These are phyloP conservation scores for Heliosperma pusillum DNA, from an alignment of 148 eudicot genomes.

Conservation along the genomic window DNA sequence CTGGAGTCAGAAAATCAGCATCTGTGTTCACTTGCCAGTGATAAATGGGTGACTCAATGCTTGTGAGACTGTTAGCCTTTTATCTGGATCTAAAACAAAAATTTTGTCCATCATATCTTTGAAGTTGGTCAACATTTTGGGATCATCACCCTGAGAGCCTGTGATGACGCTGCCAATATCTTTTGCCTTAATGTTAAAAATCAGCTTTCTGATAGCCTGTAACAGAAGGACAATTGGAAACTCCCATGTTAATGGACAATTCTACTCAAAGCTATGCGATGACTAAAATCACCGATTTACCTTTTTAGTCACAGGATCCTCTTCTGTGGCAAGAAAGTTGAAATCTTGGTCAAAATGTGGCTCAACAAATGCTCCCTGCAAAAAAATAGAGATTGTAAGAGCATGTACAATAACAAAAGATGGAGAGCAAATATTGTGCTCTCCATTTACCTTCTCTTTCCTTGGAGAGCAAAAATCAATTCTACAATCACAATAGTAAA, in stretches of 20 bases:
- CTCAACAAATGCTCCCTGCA: slow-evolving; percentile 85
- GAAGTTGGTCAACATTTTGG: slow-evolving; percentile 85
- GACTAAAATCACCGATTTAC: slow-evolving; percentile 27
- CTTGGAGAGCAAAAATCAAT: too few species aligned
- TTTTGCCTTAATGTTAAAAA: slow-evolving; percentile 80
- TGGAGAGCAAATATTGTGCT: too few species aligned
- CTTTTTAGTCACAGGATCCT: slow-evolving; percentile 95
- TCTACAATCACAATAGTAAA: too few species aligned
- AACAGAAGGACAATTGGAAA: slow-evolving; percentile 8
- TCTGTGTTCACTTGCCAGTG: slow-evolving; percentile 98
- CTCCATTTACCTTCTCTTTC: too few species aligned
- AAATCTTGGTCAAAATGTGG: slow-evolving; percentile 92
- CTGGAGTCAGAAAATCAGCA: slow-evolving; percentile 88
- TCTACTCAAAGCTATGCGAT: neutral
- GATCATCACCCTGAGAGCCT: slow-evolving; percentile 91
- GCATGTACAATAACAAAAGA: too few species aligned
- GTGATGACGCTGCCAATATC: slow-evolving; percentile 65
- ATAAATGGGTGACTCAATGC: slow-evolving; percentile 95
- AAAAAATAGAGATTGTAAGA: slow-evolving; percentile 10
- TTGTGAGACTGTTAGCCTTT: slow-evolving; percentile 86
- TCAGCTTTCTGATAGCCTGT: slow-evolving; percentile 72
- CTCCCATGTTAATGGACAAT: slow-evolving; percentile 3
- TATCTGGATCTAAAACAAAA: slow-evolving; percentile 88
- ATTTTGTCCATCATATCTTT: slow-evolving; percentile 88
- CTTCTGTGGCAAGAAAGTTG: slow-evolving; percentile 86